phyloP scores from a whole-genome alignment of 2,329 filamentous ascomycete genomes.

The Cladophialophora chaetospira region DNA sequence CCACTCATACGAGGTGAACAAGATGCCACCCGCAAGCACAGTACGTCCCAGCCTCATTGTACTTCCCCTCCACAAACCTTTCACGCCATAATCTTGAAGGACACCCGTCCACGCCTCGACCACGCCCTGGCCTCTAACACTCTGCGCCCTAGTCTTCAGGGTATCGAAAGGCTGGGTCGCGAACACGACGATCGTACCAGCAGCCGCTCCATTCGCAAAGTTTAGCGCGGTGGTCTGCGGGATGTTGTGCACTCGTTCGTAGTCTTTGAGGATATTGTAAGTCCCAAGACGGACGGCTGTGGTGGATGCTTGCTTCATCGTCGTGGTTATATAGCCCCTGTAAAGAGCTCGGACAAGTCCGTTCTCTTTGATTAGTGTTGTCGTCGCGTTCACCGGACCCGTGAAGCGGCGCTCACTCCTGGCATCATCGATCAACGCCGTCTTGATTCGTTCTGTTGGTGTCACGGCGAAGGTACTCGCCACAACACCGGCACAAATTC shows the following conservation, averaged over 20 bases:
- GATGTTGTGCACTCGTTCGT: constrained; percentile 51
- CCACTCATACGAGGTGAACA: constrained; percentile 65
- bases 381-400: constrained; percentile 54
- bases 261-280: constrained; percentile 66
- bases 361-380: constrained; percentile 53
- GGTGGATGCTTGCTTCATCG: constrained; percentile 63
- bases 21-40: constrained; percentile 66
- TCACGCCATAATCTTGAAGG: constrained; percentile 58
- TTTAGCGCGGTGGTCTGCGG: constrained; percentile 55
- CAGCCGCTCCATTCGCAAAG: constrained; percentile 63
- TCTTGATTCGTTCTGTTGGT: constrained; percentile 69
- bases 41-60: constrained; percentile 67
- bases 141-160: constrained; percentile 48
- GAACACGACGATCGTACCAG: constrained; percentile 54
- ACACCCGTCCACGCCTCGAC: constrained; percentile 59
- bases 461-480: constrained; percentile 67
- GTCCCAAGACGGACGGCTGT: constrained; percentile 65
- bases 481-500: constrained; percentile 64
- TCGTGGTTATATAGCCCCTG: constrained; percentile 61
- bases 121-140: constrained; percentile 59
- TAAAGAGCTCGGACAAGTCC: constrained; percentile 58
- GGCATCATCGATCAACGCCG: constrained; percentile 66
- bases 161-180: constrained; percentile 49
- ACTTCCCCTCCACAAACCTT: constrained; percentile 67
- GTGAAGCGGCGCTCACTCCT: constrained; percentile 50